Percentiles rank a stretch among this genome's conserved stretches.
These are phyloP conservation scores for Barnettozyma pratensis DNA, from an alignment of 805 yeast genomes.

Conservation along the genomic window DNA sequence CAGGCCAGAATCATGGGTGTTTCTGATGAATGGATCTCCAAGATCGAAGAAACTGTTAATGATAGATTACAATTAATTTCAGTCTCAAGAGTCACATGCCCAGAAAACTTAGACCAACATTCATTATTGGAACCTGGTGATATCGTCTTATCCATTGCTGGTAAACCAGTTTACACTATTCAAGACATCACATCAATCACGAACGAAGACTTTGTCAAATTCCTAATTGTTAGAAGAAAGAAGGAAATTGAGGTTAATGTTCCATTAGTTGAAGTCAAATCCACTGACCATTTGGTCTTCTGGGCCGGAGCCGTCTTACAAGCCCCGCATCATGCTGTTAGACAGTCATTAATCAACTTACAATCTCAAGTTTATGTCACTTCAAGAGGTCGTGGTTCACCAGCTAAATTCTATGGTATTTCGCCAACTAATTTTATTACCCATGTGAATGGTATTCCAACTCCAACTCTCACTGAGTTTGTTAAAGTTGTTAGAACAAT, in stretches of 20 bases:
- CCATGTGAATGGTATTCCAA: conserved; percentile 74
- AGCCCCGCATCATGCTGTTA: conserved; percentile 88
- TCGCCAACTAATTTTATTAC: conserved; percentile 81
- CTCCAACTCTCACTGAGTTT: conserved; percentile 66
- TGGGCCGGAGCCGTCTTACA: conserved; percentile 88
- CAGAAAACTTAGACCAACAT: conserved; percentile 29
- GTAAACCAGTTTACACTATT: conserved; percentile 54
- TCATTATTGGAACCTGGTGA: conserved; percentile 54
- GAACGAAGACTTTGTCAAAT: conserved; percentile 39
- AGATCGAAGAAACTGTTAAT: conserved; percentile 54
- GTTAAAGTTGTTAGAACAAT: conserved; percentile 60
- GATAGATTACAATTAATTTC: conserved; percentile 71
- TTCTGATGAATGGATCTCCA: conserved; percentile 73
- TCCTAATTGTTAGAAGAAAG: conserved; percentile 70
- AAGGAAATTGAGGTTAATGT: conserved; percentile 55
- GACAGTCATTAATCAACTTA: conserved; percentile 70
- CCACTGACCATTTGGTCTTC: conserved; percentile 61
- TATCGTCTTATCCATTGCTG: conserved; percentile 67
- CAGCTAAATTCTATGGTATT: conserved; percentile 78
- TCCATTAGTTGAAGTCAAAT: conserved; percentile 56
- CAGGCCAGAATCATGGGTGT: conserved; percentile 87
- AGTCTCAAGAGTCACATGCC: conserved; percentile 62
- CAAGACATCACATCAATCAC: conserved; percentile 47
- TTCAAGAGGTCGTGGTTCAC: conserved; percentile 72
- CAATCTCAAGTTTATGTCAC: conserved; percentile 86